Evolutionary conservation across 345 rosid species (phyloP), one percentile per base, ranked within the genome.

Genomic region (Dovyalis caffra): DNA sequence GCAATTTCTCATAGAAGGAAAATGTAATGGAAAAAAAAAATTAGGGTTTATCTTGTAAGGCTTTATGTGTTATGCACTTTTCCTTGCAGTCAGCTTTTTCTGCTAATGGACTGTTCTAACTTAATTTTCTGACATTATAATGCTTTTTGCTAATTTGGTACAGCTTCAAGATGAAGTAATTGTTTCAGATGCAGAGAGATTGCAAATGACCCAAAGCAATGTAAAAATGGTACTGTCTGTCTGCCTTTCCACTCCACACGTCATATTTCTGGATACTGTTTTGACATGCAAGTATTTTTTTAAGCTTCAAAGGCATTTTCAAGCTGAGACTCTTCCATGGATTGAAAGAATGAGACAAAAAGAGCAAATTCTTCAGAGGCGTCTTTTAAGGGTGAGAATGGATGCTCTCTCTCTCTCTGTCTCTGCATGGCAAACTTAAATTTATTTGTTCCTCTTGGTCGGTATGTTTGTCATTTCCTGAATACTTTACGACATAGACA

Each of bases 291-390:
- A 51, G 3, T 69, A 62, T 31, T 56, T 38, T 72, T 79, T 68
- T 84, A 89, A 92, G 99, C 97, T 96, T 74, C 99, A 96, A 81
- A 88, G 98, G 80, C 98, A 96, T 89, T 87, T 93, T 81, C 97
- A 93, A 88, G 98, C 97, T 70, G 95, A 92, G 67, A 88, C 95
- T 62, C 91, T 91, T 82, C 98, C 97, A 28, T 84, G 91, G 90
- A 93, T 90, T 57, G 85, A 96, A 76, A 91, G 97, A 78, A 83
- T 93, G 89, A 90, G 93, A 80, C 97, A 88, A 71, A 96, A 91
- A 69, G 99, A 93, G 85, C 97, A 93, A 76, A 87, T 89, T 76
- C 97, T 96, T 83, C 97, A 96, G 84, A 87, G 98, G 81, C 97
- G 94, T 73, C 92, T 92, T 76, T 83, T 93, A 79, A 89, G 91